Evolutionary conservation across 805 yeast species (phyloP), one percentile per base, ranked within the genome.

Genomic region (Komagataella pseudopastoris): DNA sequence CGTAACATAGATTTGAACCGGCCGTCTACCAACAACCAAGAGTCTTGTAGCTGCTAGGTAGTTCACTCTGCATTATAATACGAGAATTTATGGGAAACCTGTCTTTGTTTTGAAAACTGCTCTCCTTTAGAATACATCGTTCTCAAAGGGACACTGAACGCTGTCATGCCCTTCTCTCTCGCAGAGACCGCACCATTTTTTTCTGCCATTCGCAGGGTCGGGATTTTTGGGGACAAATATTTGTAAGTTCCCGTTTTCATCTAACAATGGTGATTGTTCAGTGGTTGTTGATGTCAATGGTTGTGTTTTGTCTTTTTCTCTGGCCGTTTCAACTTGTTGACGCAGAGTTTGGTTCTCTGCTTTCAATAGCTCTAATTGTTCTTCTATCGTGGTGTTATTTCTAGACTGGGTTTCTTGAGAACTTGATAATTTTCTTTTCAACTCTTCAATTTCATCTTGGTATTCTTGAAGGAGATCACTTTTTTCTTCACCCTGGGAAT

Each of bases 141-240:
- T 77, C 57, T 83, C 95, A 62, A 78, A 88, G 0, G 96, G 96
- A 66, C 99, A 91, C 52, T 88, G 88, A 30, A 82, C 71, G 56
- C 93, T 85, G 49, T 81, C 83, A 62, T 91, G 99, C 0, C 98
- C 99, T 47, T 79, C 81, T 51, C 88, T 71, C 63, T 91, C 98
- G 68, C 99, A 91, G 51, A 88, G 71, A 0, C 95, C 96, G 68
- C 99, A 91, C 96, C 96, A 91, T 55, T 78, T 74, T 23, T 69
- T 69, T 47, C 90, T 74, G 1, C 96, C 96, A 2, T 79, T 80
- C 0, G 89, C 72, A 0, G 90, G 85, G 5, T 30, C 39, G 14
- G 39, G 14, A 4, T 8, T 30, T 30, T 30, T 30, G 5, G 39
- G 39, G 14, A 30, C 39, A 30, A 30, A 30, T 30, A 30, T 30